Base-by-base conservation (phyloP, 352 stramenopile species). In the Globisporangium spinosum region DNA sequence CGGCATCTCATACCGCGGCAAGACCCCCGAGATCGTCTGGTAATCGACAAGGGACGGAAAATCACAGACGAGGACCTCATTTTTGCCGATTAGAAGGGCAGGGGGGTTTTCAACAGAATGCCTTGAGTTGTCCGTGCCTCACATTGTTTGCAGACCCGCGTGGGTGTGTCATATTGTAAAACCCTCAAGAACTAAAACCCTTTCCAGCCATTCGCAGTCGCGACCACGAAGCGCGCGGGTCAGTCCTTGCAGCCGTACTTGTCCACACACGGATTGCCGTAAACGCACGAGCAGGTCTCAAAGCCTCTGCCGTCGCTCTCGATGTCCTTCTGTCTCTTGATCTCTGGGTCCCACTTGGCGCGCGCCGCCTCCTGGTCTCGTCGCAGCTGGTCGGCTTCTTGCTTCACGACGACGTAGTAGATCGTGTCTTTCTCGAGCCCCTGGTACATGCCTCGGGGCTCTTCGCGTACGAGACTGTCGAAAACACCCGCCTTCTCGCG, bases 201-300 rank as follows among this genome's bases (percentile, higher is more conserved):
- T 73, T 97, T 97, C 90, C 90, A 97, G 0, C 90, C 89, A 65
- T 97, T 95, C 9, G 85, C 80, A 13, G 79, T 94, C 1, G 90
- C 87, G n/a, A 97, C 68, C 0, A 85, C 89, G 69, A 91, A 95
- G 0, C 89, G 78, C 23, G 87, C 83, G 68, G 94, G 80, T 89
- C 90, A 97, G 71, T 97, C 86, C 45, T 86, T 90, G 64, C 90
- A 97, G 17, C 87, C 87, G 57, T 97, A 97, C 56, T 97, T 84
- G 64, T 97, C 90, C 34, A 93, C 85, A 58, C 90, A 97, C 40
- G 90, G 90, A 70, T 97, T 97, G 1, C 90, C 89, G 54, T 97
- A 95, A 23, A 97, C 82, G 67, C 90, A 97, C 32, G 82, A 95
- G 70, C 90, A 97, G 23, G 72, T 87, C 73, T 97, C 90, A 60